Percentiles rank a stretch among this genome's conserved stretches.
These are phyloP conservation scores for Vigna unguiculata DNA, from an alignment of 306 rosid genomes.

Conservation along the genomic window DNA sequence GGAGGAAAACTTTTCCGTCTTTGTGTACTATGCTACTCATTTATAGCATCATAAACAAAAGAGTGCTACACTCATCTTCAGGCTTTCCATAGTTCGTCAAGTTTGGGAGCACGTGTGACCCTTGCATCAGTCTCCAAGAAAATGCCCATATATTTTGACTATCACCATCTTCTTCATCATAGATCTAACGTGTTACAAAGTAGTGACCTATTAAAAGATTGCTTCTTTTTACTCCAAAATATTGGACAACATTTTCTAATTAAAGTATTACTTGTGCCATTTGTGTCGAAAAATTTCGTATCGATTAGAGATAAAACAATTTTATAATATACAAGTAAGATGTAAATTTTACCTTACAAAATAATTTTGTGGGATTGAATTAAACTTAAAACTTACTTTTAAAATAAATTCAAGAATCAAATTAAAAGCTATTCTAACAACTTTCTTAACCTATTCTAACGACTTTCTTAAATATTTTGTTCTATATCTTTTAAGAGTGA, in stretches of 20 bases:
- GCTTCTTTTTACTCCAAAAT: background rate
- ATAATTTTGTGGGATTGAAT: no score
- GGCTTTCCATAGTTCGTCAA: background rate
- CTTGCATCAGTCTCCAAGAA: constrained; percentile 13
- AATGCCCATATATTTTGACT: constrained; percentile 28
- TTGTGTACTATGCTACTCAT: constrained; percentile 13
- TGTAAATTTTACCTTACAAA: no score
- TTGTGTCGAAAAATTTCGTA: no score
- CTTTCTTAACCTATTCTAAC: no score
- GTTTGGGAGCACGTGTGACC: constrained; percentile 23
- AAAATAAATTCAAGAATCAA: no score
- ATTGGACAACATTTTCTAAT: background rate
- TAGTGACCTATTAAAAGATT: background rate
- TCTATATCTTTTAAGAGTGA: no score
- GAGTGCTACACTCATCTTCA: constrained; percentile 1
- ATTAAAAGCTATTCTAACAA: no score
- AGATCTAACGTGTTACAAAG: background rate
- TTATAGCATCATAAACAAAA: constrained; percentile 20
- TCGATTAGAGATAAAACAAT: no score
- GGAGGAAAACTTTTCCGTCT: constrained; percentile 2
- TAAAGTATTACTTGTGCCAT: no score
- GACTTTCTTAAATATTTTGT: no score
- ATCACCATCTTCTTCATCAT: background rate
- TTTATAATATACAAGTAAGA: no score
- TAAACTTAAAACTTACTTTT: no score